A percentile compares a stretch with the other conserved stretches of the same genome.
Evolutionary conservation across 2,329 filamentous ascomycete species (phyloP).

Genomic region (Xylariaceae sp.): DNA sequence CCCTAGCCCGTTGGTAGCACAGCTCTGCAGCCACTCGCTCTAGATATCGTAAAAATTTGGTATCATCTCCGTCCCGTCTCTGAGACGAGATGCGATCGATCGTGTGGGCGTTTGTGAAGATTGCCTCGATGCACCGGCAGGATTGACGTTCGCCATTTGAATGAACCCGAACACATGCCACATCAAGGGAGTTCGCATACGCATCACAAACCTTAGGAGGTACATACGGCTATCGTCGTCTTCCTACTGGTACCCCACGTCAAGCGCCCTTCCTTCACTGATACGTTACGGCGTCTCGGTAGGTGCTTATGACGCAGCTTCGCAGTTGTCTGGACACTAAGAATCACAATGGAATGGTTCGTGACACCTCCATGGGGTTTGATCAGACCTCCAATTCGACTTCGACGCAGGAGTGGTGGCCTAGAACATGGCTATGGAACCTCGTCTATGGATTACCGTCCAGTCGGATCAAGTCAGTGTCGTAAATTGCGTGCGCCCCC

Average conservation of each 20-base stretch:
- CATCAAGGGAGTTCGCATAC: too few relatives aligned
- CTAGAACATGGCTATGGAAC: background rate
- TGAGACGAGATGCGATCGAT: background rate
- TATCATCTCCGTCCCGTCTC: background rate
- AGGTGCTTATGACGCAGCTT: background rate
- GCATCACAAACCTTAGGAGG: too few relatives aligned
- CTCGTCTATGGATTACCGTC: background rate
- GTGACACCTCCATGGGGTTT: slow-evolving; percentile 9
- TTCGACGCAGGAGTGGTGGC: background rate
- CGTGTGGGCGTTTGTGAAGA: too few relatives aligned
- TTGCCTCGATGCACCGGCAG: too few relatives aligned
- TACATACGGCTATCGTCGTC: too few relatives aligned
- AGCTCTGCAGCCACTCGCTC: background rate
- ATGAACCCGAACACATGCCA: too few relatives aligned
- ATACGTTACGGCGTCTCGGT: too few relatives aligned
- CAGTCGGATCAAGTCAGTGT: slow-evolving; percentile 3
- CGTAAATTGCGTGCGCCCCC: background rate
- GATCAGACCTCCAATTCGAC: background rate
- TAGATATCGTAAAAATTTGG: background rate
- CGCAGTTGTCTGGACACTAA: background rate
- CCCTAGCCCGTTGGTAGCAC: background rate
- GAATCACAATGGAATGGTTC: slow-evolving; percentile 8
- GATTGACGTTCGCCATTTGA: too few relatives aligned
- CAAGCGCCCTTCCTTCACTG: too few relatives aligned
- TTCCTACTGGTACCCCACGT: too few relatives aligned